Evolutionary conservation across 108 stramenopile genomes (phyloP).

Genomic region (Parmales sp.): DNA sequence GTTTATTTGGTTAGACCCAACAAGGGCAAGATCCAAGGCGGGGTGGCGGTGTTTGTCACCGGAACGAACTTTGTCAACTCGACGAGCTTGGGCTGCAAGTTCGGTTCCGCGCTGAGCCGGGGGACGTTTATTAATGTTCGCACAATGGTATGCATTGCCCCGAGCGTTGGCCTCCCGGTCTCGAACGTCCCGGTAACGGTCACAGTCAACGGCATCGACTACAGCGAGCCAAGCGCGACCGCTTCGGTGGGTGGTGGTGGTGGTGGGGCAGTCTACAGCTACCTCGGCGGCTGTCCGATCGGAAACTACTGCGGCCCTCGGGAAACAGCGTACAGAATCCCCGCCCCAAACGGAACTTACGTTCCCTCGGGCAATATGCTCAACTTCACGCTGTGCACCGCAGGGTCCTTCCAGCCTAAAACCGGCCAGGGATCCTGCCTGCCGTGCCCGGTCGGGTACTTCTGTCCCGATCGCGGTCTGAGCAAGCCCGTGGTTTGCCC

Average conservation of each 20-base stretch:
- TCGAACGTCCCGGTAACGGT: slow-evolving; percentile 33
- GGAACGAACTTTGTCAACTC: slow-evolving; percentile 12
- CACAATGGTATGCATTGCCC: background rate
- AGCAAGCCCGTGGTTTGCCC: slow-evolving; percentile 45
- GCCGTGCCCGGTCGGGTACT: slow-evolving; percentile 56
- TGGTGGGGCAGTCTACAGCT: slow-evolving; percentile 17
- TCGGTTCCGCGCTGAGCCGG: background rate
- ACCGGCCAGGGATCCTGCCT: slow-evolving; percentile 36
- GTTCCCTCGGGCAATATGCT: background rate
- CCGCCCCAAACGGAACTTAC: slow-evolving; percentile 45
- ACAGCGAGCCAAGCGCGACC: slow-evolving; percentile 25
- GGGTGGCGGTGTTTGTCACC: slow-evolving; percentile 15
- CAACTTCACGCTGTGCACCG: slow-evolving; percentile 64
- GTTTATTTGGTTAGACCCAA: slow-evolving; percentile 19
- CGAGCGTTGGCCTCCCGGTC: background rate
- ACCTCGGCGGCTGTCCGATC: background rate
- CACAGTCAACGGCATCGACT: slow-evolving; percentile 48
- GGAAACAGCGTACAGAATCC: background rate
- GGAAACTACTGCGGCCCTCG: slow-evolving; percentile 4
- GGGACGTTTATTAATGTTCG: background rate
- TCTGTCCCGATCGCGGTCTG: slow-evolving; percentile 58
- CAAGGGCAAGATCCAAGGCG: slow-evolving; percentile 21
- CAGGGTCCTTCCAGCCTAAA: slow-evolving; percentile 63
- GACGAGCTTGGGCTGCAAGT: background rate
- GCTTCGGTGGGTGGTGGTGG: slow-evolving; percentile 29